Evolutionary conservation across 331 rosid genomes (phyloP).

Genomic region (Malus hybrid): DNA sequence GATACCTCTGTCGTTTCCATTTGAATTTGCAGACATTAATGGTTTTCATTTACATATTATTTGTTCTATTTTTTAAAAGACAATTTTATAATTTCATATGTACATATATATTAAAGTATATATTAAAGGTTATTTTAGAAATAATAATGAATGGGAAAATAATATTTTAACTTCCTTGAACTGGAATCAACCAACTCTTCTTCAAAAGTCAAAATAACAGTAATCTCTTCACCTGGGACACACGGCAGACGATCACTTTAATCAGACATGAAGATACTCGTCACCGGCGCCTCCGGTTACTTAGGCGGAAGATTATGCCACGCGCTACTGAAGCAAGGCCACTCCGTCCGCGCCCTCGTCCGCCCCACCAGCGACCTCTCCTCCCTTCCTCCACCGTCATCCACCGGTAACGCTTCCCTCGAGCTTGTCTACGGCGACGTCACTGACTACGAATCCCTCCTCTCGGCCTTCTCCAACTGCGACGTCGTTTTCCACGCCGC

Average conservation of each 20-base stretch:
- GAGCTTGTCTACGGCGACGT: conserved; percentile 77
- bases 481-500: conserved; percentile 78
- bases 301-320: conserved; percentile 73
- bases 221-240: too few species aligned
- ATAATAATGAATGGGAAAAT: too few species aligned
- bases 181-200: not conserved
- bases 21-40: too few species aligned
- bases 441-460: conserved; percentile 64
- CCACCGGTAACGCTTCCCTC: conserved; percentile 9
- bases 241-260: not conserved
- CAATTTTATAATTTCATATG: too few species aligned
- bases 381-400: conserved; percentile 36
- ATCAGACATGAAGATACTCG: conserved; percentile 38
- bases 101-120: too few species aligned
- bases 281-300: conserved; percentile 91
- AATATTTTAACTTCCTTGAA: not conserved
- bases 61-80: too few species aligned
- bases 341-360: conserved; percentile 61
- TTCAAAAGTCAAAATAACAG: not conserved
- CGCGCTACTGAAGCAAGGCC: conserved; percentile 47
- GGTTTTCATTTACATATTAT: too few species aligned
- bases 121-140: too few species aligned
- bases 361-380: conserved; percentile 83
- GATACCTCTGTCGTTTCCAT: too few species aligned
- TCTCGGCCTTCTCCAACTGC: conserved; percentile 64